Evolutionary conservation across 2,329 filamentous ascomycete genomes (phyloP).

Genomic region (Microdochium trichocladiopsis): DNA sequence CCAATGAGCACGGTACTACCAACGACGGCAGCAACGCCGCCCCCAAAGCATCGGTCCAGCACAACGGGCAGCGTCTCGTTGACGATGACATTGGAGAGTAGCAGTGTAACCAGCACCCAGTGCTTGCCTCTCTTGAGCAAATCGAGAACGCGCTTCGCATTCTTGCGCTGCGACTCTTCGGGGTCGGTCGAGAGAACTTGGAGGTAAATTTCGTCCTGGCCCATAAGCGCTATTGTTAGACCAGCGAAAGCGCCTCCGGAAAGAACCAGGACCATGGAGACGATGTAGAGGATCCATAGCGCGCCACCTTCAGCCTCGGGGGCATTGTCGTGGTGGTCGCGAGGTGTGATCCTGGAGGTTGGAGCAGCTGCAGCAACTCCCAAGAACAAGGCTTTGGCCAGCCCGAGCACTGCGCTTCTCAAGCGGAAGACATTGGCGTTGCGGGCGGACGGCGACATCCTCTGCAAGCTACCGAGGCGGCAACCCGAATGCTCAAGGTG

Average conservation of each 20-base stretch:
- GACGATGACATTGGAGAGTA: slow-evolving; percentile 94
- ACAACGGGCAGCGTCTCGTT: slow-evolving; percentile 96
- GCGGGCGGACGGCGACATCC: neutral
- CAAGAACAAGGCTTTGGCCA: slow-evolving; percentile 31
- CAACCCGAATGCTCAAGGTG: neutral
- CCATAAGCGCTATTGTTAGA: slow-evolving; percentile 74
- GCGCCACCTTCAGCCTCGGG: slow-evolving; percentile 52
- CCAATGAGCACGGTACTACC: slow-evolving; percentile 92
- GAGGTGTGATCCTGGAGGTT: slow-evolving; percentile 29
- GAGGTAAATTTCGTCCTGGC: slow-evolving; percentile 90
- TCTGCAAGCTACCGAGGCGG: neutral
- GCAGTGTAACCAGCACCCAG: slow-evolving; percentile 92
- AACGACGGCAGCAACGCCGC: slow-evolving; percentile 88
- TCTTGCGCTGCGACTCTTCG: slow-evolving; percentile 76
- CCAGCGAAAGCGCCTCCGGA: slow-evolving; percentile 91
- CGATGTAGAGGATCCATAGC: slow-evolving; percentile 73
- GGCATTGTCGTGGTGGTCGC: slow-evolving; percentile 32
- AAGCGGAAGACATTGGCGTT: slow-evolving; percentile 22
- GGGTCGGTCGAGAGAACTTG: slow-evolving; percentile 87
- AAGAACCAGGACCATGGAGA: slow-evolving; percentile 76
- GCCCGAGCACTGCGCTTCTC: slow-evolving; percentile 40
- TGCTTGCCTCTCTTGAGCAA: slow-evolving; percentile 87
- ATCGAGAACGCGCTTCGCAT: slow-evolving; percentile 73
- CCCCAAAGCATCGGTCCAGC: slow-evolving; percentile 85
- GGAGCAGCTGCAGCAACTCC: slow-evolving; percentile 32